Evolutionary conservation across 2,329 filamentous ascomycete genomes (phyloP).

Genomic region (Fusarium sp.): DNA sequence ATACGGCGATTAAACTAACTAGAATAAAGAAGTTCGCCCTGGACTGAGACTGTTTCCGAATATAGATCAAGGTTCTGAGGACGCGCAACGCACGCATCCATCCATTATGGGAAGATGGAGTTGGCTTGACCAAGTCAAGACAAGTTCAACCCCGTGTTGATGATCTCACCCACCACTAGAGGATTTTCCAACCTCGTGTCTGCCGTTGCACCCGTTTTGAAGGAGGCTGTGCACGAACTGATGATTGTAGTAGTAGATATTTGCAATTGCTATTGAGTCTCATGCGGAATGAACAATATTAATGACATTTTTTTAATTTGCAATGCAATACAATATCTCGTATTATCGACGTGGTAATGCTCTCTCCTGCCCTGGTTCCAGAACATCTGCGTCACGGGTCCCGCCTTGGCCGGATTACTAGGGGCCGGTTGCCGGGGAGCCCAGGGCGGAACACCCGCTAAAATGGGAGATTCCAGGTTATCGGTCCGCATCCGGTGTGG

Average conservation of each 20-base stretch:
- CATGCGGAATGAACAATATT: not conserved
- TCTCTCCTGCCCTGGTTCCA: slow-evolving; percentile 1
- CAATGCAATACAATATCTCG: not conserved
- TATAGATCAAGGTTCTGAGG: slow-evolving; percentile 26
- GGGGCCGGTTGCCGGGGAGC: slow-evolving; percentile 31
- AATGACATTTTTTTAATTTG: not conserved
- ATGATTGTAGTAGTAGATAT: not conserved
- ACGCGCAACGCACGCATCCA: slow-evolving; percentile 30
- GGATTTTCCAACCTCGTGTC: slow-evolving; percentile 28
- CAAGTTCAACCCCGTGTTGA: slow-evolving; percentile 24
- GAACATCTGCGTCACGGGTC: slow-evolving; percentile 31
- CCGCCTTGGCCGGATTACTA: slow-evolving; percentile 15
- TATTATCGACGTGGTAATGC: not conserved
- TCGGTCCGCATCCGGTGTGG: slow-evolving; percentile 40
- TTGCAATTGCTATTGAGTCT: not conserved
- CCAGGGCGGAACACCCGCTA: slow-evolving; percentile 35
- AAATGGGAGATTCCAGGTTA: slow-evolving; percentile 30
- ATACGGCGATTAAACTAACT: not conserved
- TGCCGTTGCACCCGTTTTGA: slow-evolving; percentile 13
- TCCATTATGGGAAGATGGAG: slow-evolving; percentile 8
- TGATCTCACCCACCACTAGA: slow-evolving; percentile 30
- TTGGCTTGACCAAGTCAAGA: not conserved
- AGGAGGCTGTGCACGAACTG: slow-evolving; percentile 24
- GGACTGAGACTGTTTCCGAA: slow-evolving; percentile 18
- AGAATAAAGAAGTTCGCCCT: not conserved